Evolutionary conservation across 1,139 yeast genomes (phyloP).

Genomic region (Hemisphaericaspora xylofermentans): DNA sequence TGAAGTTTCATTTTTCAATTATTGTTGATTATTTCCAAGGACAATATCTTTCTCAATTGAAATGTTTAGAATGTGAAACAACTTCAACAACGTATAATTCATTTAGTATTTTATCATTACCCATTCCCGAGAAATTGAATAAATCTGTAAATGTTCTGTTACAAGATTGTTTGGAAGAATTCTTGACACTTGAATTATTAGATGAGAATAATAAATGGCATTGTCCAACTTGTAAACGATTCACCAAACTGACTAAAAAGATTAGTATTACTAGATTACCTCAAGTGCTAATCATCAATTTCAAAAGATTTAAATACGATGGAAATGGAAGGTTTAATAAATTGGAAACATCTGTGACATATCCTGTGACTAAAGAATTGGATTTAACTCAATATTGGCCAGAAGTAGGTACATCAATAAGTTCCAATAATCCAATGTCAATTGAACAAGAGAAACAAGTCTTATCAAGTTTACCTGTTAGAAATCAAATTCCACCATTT

Average conservation of each 20-base stretch:
- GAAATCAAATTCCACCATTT: constrained; percentile 83
- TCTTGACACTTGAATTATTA: constrained; percentile 64
- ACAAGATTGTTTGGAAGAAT: constrained; percentile 67
- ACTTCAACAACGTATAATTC: constrained; percentile 90
- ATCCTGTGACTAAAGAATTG: constrained; percentile 55
- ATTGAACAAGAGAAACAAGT: constrained; percentile 37
- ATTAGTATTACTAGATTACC: constrained; percentile 74
- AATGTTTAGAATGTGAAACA: constrained; percentile 69
- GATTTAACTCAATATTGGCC: constrained; percentile 86
- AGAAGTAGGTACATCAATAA: constrained; percentile 35
- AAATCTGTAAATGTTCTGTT: constrained; percentile 37
- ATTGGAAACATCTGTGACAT: constrained; percentile 60
- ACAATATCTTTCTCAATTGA: constrained; percentile 78
- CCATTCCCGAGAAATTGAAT: constrained; percentile 53
- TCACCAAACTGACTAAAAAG: constrained; percentile 66
- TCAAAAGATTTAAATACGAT: constrained; percentile 69
- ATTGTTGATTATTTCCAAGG: constrained; percentile 89
- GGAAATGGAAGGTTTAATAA: constrained; percentile 51
- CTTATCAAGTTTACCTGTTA: constrained; percentile 54
- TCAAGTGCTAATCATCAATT: constrained; percentile 66
- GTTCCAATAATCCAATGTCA: constrained; percentile 15
- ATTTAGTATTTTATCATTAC: constrained; percentile 72
- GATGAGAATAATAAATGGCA: constrained; percentile 88
- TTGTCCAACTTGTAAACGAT: constrained; percentile 76
- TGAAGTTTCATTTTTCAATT: constrained; percentile 80